These are phyloP conservation scores for Catharanthus roseus DNA, from an alignment of 257 asterid genomes.

Conservation along the genomic window DNA sequence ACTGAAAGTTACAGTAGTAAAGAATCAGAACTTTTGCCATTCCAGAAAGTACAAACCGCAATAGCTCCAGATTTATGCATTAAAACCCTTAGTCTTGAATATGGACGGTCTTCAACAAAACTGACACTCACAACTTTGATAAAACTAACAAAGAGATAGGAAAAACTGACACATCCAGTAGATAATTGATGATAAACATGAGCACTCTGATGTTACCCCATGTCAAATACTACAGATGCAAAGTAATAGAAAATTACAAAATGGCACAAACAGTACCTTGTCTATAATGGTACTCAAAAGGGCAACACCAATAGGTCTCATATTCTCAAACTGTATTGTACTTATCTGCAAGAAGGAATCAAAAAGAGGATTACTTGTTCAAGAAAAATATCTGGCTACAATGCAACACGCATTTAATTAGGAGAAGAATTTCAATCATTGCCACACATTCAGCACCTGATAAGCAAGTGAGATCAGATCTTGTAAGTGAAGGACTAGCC, in stretches of 20 bases:
- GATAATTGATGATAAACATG: neutral
- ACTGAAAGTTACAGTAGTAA: constrained; percentile 33
- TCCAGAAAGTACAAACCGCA: neutral
- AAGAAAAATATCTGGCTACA: constrained; percentile 10
- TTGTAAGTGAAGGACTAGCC: constrained; percentile 91
- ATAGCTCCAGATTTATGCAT: neutral
- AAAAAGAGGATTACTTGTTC: constrained; percentile 2
- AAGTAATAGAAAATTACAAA: constrained; percentile 11
- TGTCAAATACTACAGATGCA: constrained; percentile 7
- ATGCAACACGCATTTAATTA: neutral
- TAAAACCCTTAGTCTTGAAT: neutral
- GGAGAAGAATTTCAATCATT: constrained; percentile 11
- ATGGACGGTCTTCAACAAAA: neutral
- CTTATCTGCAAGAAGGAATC: constrained; percentile 58
- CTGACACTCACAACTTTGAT: neutral
- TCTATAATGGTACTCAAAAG: constrained; percentile 84
- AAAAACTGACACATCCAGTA: neutral
- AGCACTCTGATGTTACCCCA: neutral
- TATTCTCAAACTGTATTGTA: constrained; percentile 93
- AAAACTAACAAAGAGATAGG: neutral
- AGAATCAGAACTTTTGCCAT: neutral
- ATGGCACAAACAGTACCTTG: constrained; percentile 53
- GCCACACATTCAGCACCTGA: constrained; percentile 58
- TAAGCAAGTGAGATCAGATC: constrained; percentile 96
- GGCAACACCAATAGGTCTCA: constrained; percentile 84